Conservation (phyloP, 2,329 filamentous ascomycete genomes). For the Sporothrix schenckii region DNA sequence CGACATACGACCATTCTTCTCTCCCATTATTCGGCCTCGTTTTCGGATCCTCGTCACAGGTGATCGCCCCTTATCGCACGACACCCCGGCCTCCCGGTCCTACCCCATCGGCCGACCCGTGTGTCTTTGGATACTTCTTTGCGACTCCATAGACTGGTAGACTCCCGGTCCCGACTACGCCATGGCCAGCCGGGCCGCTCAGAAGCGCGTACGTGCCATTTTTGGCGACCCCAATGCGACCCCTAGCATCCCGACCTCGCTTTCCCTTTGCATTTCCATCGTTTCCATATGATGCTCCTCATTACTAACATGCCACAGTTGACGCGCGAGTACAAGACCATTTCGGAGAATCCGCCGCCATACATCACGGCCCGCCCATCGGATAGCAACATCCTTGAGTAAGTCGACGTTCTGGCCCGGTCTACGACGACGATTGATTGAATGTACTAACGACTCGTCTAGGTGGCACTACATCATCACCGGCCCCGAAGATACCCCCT, state of each 20-base stretch:
- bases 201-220: constrained; percentile 61
- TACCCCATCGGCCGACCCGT: neutral
- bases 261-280: neutral
- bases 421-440: constrained; percentile 15
- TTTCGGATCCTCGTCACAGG: neutral
- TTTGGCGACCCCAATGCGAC: neutral
- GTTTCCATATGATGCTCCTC: neutral
- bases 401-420: constrained; percentile 41
- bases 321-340: constrained; percentile 65
- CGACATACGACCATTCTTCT: too few species aligned
- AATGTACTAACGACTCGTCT: constrained; percentile 31
- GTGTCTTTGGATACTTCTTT: neutral
- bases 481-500: constrained; percentile 90
- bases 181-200: constrained; percentile 74
- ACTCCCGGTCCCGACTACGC: constrained; percentile 25
- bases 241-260: neutral
- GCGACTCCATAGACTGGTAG: neutral
- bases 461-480: constrained; percentile 96
- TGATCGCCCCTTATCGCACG: constrained; percentile 12
- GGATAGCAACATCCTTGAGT: constrained; percentile 90
- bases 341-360: constrained; percentile 75
- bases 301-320: constrained; percentile 46
- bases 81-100: neutral
- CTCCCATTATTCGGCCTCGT: neutral
- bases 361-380: constrained; percentile 89